phyloP scores from a whole-genome alignment of 805 yeast genomes.

The Candida maesae region DNA sequence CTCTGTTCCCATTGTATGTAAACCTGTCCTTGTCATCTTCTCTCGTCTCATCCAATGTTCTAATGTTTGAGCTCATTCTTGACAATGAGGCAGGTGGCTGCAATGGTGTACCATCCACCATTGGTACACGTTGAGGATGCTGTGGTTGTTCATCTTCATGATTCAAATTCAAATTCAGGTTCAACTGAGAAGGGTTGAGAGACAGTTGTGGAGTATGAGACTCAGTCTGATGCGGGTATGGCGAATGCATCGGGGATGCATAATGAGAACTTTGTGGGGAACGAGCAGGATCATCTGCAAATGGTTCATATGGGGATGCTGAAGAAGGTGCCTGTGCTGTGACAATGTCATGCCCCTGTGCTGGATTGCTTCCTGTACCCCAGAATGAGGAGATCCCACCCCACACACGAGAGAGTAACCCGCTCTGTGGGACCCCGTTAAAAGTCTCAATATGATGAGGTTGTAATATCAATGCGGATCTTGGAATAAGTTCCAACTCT shows the following conservation, averaged over 20 bases:
- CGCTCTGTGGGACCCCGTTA: slow-evolving; percentile 17
- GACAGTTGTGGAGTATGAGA: slow-evolving; percentile 9
- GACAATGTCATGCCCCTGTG: slow-evolving; percentile 1
- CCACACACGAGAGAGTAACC: slow-evolving; percentile 31
- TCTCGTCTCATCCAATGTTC: slow-evolving; percentile 27
- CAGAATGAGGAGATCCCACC: slow-evolving; percentile 34
- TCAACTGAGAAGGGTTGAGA: slow-evolving; percentile 24
- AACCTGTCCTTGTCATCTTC: slow-evolving; percentile 33
- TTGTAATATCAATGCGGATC: slow-evolving; percentile 72
- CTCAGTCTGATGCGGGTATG: slow-evolving; percentile 9
- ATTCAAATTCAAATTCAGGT: slow-evolving; percentile 17
- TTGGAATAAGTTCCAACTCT: slow-evolving; percentile 58
- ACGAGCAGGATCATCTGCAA: slow-evolving; percentile 8
- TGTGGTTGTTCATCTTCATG: too few relatives aligned
- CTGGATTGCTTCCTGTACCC: slow-evolving; percentile 15
- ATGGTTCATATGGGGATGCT: slow-evolving; percentile 5
- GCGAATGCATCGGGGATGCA: slow-evolving; percentile 27
- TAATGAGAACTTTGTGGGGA: slow-evolving; percentile 26
- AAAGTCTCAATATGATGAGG: slow-evolving; percentile 42
- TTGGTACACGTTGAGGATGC: too few relatives aligned
- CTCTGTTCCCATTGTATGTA: slow-evolving; percentile 56
- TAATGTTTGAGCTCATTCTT: slow-evolving; percentile 19
- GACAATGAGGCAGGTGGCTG: slow-evolving; percentile 14
- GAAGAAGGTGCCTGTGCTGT: too few relatives aligned
- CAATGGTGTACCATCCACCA: too few relatives aligned